A percentile compares a stretch with the other conserved stretches of the same genome.
These are phyloP conservation scores for Trichoderma gamsii DNA, from an alignment of 495 filamentous ascomycete species.

Conservation along the genomic window DNA sequence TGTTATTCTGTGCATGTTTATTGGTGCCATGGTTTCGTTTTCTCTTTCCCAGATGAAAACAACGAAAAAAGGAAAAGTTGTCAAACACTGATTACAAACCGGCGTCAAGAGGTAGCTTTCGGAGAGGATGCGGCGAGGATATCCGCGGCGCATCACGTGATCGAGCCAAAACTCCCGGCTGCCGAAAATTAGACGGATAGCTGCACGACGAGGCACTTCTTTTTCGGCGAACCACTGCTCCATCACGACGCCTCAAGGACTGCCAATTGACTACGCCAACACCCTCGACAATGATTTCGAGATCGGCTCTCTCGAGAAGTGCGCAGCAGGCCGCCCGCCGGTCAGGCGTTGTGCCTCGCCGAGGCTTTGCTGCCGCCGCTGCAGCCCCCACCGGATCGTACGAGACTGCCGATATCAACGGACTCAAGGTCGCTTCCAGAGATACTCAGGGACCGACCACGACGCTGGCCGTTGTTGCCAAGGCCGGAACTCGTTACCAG, in stretches of 20 bases:
- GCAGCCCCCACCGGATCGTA: slow-evolving; percentile 74
- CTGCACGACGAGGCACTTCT: slow-evolving; percentile 19
- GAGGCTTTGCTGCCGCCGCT: slow-evolving; percentile 74
- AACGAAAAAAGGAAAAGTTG: background rate
- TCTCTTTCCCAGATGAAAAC: background rate
- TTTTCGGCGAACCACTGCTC: slow-evolving; percentile 14
- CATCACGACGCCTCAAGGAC: slow-evolving; percentile 21
- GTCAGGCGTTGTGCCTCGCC: slow-evolving; percentile 56
- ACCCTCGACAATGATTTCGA: slow-evolving; percentile 74
- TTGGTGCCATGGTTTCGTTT: background rate
- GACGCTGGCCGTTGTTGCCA: slow-evolving; percentile 81
- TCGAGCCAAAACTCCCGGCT: slow-evolving; percentile 16
- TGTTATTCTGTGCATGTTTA: background rate
- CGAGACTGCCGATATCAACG: slow-evolving; percentile 74
- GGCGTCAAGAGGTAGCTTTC: slow-evolving; percentile 5
- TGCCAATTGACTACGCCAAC: slow-evolving; percentile 43
- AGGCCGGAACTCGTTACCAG: slow-evolving; percentile 90
- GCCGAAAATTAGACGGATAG: slow-evolving; percentile 32
- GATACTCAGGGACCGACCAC: slow-evolving; percentile 83
- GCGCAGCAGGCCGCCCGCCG: slow-evolving; percentile 68
- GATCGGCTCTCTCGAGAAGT: slow-evolving; percentile 69
- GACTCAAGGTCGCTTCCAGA: slow-evolving; percentile 85
- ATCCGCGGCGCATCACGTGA: slow-evolving; percentile 15
- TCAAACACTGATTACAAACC: slow-evolving; percentile 7
- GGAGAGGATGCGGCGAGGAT: background rate